phyloP scores from a whole-genome alignment of 768 basidiomycete species.

The Mycena maculata region DNA sequence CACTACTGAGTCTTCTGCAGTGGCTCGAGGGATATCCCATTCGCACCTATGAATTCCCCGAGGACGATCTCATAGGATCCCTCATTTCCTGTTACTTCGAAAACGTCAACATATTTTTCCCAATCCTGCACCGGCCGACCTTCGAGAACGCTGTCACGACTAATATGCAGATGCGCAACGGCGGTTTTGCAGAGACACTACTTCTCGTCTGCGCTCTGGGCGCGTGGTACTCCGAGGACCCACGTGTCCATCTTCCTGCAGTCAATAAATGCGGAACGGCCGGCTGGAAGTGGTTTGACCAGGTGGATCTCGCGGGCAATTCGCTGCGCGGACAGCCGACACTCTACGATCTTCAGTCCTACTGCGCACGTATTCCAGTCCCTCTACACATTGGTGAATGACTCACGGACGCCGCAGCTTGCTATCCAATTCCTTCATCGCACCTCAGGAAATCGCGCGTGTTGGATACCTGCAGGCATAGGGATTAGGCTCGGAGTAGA shows the following conservation, averaged over 20 bases:
- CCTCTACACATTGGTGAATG: too few relatives aligned
- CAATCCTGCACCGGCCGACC: slow-evolving; percentile 55
- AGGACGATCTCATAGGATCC: slow-evolving; percentile 48
- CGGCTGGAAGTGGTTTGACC: slow-evolving; percentile 58
- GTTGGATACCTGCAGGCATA: slow-evolving; percentile 53
- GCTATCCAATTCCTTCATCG: slow-evolving; percentile 45
- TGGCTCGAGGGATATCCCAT: neutral
- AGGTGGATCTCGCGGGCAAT: slow-evolving; percentile 49
- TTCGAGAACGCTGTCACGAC: slow-evolving; percentile 53
- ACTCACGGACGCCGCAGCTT: neutral
- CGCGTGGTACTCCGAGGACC: slow-evolving; percentile 49
- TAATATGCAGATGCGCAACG: slow-evolving; percentile 50
- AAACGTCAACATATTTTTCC: slow-evolving; percentile 52
- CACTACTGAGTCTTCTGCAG: neutral
- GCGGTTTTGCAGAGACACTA: slow-evolving; percentile 55
- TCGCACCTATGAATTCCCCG: slow-evolving; percentile 46
- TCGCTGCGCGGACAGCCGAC: slow-evolving; percentile 40
- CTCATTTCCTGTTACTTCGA: slow-evolving; percentile 65
- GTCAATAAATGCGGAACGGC: slow-evolving; percentile 18
- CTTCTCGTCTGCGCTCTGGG: slow-evolving; percentile 65
- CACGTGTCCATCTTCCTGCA: slow-evolving; percentile 45
- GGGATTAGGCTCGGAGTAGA: slow-evolving; percentile 57
- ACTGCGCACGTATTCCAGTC: slow-evolving; percentile 46
- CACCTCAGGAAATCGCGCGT: slow-evolving; percentile 38
- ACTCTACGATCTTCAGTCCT: slow-evolving; percentile 56